Conservation (phyloP, 2,329 filamentous ascomycete genomes). For the Fusarium sp. region DNA sequence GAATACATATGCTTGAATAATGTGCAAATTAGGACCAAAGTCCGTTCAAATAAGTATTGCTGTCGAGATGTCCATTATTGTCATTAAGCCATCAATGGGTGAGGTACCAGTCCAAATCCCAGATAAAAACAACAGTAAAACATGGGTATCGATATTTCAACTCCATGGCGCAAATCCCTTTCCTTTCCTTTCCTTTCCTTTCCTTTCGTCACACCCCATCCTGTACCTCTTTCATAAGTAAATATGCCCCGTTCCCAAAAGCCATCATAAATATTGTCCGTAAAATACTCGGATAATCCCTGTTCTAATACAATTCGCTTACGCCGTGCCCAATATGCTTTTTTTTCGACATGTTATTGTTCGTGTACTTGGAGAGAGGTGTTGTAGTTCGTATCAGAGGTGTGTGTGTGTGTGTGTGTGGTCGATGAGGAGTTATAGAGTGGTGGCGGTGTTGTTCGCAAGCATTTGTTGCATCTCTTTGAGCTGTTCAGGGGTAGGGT, state of each 20-base stretch:
- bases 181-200: conserved; percentile 17
- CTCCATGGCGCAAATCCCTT: conserved; percentile 44
- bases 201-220: conserved; percentile 24
- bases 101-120: conserved; percentile 34
- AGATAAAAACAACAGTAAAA: conserved; percentile 44
- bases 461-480: conserved; percentile 70
- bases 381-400: conserved; percentile 15
- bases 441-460: conserved; percentile 46
- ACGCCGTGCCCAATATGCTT: conserved; percentile 50
- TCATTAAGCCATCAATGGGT: conserved; percentile 44
- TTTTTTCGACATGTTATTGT: conserved; percentile 40
- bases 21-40: conserved; percentile 19
- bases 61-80: conserved; percentile 42
- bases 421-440: conserved; percentile 32
- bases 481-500: conserved; percentile 72
- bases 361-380: conserved; percentile 24
- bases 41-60: conserved; percentile 25
- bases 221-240: conserved; percentile 15
- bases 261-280: conserved; percentile 24
- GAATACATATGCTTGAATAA: conserved; percentile 12
- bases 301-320: conserved; percentile 47
- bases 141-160: conserved; percentile 51
- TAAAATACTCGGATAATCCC: conserved; percentile 24
- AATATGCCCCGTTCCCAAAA: conserved; percentile 32
- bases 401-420: conserved; percentile 2